phyloP scores from a whole-genome alignment of 1,284 basidiomycete species.

The Trichosporon sp. region DNA sequence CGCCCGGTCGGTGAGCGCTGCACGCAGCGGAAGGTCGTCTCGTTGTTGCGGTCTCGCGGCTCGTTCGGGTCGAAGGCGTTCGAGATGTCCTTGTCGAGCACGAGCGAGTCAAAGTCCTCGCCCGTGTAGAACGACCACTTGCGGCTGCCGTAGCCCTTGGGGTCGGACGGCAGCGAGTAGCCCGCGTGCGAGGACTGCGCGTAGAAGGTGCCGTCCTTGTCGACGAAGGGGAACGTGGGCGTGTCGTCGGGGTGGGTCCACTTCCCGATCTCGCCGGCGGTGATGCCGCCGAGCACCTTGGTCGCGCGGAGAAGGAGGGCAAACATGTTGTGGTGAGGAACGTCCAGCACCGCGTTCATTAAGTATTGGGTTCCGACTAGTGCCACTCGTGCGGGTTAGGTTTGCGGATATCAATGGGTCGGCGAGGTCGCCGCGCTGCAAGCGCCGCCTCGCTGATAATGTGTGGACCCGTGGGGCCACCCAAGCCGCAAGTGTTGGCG shows the following conservation, averaged over 20 bases:
- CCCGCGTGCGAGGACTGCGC: slow-evolving; percentile 22
- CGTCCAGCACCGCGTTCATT: background rate
- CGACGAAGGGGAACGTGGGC: slow-evolving; percentile 21
- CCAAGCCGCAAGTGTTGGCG: background rate
- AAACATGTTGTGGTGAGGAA: background rate
- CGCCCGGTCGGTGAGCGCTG: slow-evolving; percentile 23
- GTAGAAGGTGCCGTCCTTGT: slow-evolving; percentile 28
- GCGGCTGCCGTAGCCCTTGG: background rate
- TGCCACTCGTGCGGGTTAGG: background rate
- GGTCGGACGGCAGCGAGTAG: slow-evolving; percentile 14
- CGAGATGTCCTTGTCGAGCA: background rate
- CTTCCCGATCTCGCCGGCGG: slow-evolving; percentile 11
- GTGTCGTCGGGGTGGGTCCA: slow-evolving; percentile 28
- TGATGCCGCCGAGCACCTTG: slow-evolving; percentile 1
- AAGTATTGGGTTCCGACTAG: background rate
- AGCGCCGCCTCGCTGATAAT: too few species aligned
- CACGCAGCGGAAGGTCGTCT: slow-evolving; percentile 32
- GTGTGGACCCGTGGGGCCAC: too few species aligned
- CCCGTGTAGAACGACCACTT: slow-evolving; percentile 27
- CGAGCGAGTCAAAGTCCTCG: slow-evolving; percentile 18
- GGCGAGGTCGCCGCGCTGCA: background rate
- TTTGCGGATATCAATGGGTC: background rate
- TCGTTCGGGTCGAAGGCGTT: slow-evolving; percentile 23
- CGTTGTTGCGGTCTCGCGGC: slow-evolving; percentile 24
- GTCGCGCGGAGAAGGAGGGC: background rate